Evolutionary conservation across 2,329 filamentous ascomycete genomes (phyloP).

Genomic region (Tolypocladium tropicale): DNA sequence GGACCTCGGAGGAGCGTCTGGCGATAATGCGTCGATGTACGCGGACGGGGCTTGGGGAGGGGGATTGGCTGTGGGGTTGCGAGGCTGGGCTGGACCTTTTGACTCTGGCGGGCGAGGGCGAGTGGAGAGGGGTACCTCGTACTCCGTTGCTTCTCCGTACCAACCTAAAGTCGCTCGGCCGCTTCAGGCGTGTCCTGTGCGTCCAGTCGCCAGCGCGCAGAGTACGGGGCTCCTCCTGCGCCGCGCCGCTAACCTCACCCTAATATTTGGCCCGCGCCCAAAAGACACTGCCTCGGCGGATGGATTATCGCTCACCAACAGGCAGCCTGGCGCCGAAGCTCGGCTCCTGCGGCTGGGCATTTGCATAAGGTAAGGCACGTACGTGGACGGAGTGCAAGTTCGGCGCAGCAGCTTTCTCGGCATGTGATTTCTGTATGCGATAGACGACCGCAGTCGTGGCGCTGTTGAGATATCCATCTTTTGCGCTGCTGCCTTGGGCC

Average conservation of each 20-base stretch:
- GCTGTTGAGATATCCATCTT: not conserved
- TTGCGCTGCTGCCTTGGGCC: not conserved
- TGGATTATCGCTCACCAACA: not conserved
- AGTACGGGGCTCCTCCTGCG: not conserved
- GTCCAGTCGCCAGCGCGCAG: not conserved
- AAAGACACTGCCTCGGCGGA: not conserved
- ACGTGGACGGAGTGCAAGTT: not conserved
- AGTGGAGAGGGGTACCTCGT: not conserved
- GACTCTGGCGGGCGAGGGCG: not conserved
- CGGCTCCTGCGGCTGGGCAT: not conserved
- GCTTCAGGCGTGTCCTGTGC: not conserved
- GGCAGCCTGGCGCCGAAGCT: not conserved
- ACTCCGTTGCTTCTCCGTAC: not conserved
- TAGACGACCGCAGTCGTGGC: not conserved
- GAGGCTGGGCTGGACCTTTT: not conserved
- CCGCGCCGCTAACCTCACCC: not conserved
- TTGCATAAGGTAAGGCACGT: not conserved
- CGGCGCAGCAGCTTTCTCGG: not conserved
- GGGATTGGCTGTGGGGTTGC: not conserved
- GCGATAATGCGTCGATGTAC: not conserved
- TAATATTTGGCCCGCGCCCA: not conserved
- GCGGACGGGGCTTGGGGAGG: not conserved
- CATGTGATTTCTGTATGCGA: not conserved
- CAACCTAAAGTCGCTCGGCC: not conserved
- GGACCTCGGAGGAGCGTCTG: not conserved